phyloP scores from a whole-genome alignment of 2,329 filamentous ascomycete genomes.

The Fusarium redolens region DNA sequence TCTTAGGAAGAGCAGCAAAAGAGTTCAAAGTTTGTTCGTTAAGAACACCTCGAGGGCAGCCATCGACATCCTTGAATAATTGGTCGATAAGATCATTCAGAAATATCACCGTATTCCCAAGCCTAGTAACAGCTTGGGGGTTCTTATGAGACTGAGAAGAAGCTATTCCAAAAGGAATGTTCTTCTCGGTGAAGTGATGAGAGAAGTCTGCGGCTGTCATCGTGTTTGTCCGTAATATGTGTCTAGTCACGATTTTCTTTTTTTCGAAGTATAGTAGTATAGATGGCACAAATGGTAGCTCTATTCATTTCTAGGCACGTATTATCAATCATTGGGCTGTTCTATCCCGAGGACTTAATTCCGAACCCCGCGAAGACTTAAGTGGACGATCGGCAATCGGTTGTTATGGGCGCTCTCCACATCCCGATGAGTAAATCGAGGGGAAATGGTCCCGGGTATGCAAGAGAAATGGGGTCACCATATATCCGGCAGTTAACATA shows the following conservation, averaged over 20 bases:
- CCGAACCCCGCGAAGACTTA: background rate
- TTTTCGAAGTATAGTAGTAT: rapidly evolving
- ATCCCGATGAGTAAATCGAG: conserved; percentile 18
- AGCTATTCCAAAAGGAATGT: conserved; percentile 66
- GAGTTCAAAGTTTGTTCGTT: conserved; percentile 11
- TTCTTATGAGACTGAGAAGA: conserved; percentile 52
- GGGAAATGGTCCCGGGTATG: background rate
- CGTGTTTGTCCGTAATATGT: rapidly evolving
- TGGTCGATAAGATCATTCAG: conserved; percentile 55
- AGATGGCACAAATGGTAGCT: background rate
- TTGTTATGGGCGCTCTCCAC: conserved; percentile 4
- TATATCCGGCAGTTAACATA: background rate
- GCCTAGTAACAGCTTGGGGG: conserved; percentile 61
- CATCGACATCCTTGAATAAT: conserved; percentile 43
- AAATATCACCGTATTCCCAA: conserved; percentile 64
- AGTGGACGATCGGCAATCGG: conserved; percentile 10
- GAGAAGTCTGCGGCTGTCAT: conserved; percentile 3
- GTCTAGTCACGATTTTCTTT: rapidly evolving
- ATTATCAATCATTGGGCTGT: background rate
- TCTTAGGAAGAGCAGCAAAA: conserved; percentile 18
- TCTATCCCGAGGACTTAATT: background rate
- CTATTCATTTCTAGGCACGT: background rate
- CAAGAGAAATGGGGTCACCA: background rate
- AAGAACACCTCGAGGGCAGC: conserved; percentile 15
- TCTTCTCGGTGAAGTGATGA: conserved; percentile 62